Base-by-base conservation (phyloP, 176 grass and related monocot species). In the Stipa capillata region DNA sequence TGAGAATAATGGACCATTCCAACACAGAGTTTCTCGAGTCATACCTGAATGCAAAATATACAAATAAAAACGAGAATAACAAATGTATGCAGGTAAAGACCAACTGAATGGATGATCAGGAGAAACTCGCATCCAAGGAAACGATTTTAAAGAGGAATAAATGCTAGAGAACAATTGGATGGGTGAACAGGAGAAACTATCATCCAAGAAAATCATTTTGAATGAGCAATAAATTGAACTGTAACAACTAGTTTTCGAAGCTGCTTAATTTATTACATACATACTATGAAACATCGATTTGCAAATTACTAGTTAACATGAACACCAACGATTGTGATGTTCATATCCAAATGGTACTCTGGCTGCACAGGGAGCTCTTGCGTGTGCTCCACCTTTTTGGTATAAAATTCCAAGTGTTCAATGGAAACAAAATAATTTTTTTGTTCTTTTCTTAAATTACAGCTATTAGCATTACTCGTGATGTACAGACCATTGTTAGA, bases 1-100 rank as follows among this genome's bases (percentile, higher is more conserved):
- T 89, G 72, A 93, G 86, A 85, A 97, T 76, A 85, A 97, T 73
- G 42, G 90, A 93, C 94, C 94, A 97, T 53, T 93, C 88, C 77
- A 97, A 56, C 43, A 82, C 72, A 42, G 94, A 89, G 42, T 89
- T 93, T 77, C 90, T 97, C 48, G 90, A 80, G 69, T 93, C 88
- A 74, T 93, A 93, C 84, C 94, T 97, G 87, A 67, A 84, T 68
- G 35, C 52, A 53, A 70, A 62, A 25, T 34, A 48, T 55, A 84
- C 56, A 43, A 28, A 48, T 31, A 82, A 70, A 47, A 47, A 45
- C 6, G 31, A 66, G 53, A 74, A 11, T 58, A 79, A 56, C 61
- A 23, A 43, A 65, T 40, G 60, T 53, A 64, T 74, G 48, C 50
- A 69, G 33, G 13, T 62, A 55, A 72, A 27, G 43, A 57, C 12